Evolutionary conservation across 169 alveolate genomes (phyloP).

Genomic region (Plasmodium berghei): DNA sequence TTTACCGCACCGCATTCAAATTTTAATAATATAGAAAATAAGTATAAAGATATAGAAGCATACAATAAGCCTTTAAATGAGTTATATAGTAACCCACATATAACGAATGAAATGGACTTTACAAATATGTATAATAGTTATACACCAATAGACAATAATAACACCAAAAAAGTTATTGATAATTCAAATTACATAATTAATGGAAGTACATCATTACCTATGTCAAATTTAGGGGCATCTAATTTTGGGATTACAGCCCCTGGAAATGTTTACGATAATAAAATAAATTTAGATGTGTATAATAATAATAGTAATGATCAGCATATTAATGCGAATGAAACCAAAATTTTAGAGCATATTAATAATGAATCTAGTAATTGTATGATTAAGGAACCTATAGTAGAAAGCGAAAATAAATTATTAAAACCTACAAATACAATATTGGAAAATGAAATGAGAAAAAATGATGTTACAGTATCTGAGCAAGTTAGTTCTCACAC

Average conservation of each 20-base stretch:
- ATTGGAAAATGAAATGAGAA: conserved; percentile 16
- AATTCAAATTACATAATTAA: conserved; percentile 10
- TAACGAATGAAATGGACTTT: conserved; percentile 67
- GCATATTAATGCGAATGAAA: not conserved
- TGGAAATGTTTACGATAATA: not conserved
- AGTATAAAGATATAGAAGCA: not conserved
- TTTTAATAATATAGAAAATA: conserved; percentile 15
- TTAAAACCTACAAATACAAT: conserved; percentile 8
- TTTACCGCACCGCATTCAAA: conserved; percentile 1
- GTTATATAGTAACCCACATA: not conserved
- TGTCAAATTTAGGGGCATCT: not conserved
- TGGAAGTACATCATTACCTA: conserved; percentile 12
- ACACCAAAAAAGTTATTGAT: not conserved
- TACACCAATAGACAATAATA: conserved; percentile 46
- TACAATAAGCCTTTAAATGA: conserved; percentile 5
- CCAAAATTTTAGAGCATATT: not conserved
- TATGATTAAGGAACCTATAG: not conserved
- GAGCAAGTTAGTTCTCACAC: conserved; percentile 64
- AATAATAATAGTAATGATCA: not conserved
- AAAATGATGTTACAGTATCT: conserved; percentile 29
- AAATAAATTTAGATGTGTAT: not conserved
- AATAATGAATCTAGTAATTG: not conserved
- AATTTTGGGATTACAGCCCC: not conserved
- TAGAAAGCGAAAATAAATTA: not conserved
- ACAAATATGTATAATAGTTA: conserved; percentile 46